Base-by-base conservation (phyloP, 768 basidiomycete species). In the Naganishia onofrii region DNA sequence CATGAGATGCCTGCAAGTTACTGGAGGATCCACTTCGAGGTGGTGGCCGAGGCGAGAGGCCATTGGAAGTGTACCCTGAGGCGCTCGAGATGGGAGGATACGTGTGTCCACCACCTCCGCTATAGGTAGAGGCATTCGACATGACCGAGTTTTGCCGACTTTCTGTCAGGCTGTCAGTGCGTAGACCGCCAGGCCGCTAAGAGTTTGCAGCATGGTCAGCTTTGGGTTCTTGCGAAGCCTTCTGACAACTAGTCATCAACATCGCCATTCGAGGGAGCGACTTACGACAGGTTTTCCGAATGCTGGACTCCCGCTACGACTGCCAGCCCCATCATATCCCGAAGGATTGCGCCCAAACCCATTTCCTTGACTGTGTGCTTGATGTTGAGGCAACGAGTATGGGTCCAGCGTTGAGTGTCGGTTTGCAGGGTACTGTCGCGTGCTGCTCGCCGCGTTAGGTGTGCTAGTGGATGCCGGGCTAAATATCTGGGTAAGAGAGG, bases 1-100 rank as follows among this genome's bases (percentile, higher is more conserved):
- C 71, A 44, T 72, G 68, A 3, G 71, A 67, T 5, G 67, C 63
- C 17, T 68, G 52, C 15, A 67, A 67, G 32, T 69, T 69, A 32
- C 36, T 54, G 8, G 56, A 57, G 44, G 51, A 57, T 53, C 53
- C 48, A 21, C 36, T 32, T 53, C 46, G 68, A 31, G 57, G 56
- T 21, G 56, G 57, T 36, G 51, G 56, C n/a, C 57, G 56, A 42
- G 57, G 56, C 51, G 56, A 57, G 13, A 57, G 58, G 6, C 56
- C 42, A 32, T 58, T 69, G 44, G 42, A 56, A 28, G 44, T 69
- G 34, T 42, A 44, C n/a, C n/a, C 56, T 15, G 56, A 51, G 32
- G 46, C 56, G 29, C 51, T 32, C 9, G 44, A 48, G 34, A 56
- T 8, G n/a, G 68, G 55, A 48, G 38, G 57, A 44, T 46, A 68